Evolutionary conservation across 1,284 basidiomycete species (phyloP), one percentile per base, ranked within the genome.

Genomic region (Sanghuangporus baumii): DNA sequence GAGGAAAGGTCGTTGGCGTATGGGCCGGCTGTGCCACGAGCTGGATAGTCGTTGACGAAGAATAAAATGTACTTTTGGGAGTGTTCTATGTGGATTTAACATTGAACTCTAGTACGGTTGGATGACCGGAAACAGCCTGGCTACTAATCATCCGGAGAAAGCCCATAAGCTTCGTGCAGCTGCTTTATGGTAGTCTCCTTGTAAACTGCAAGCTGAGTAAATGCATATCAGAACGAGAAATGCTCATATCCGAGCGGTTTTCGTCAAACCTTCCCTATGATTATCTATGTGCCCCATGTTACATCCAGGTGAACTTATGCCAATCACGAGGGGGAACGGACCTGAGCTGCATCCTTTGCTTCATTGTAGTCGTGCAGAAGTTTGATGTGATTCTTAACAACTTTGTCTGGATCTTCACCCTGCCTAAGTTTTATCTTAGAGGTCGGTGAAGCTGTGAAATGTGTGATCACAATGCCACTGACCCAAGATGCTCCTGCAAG

Each of bases 21-120:
- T 91, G 87, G 87, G 87, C 83, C 37, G 90, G 89, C 12, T 86
- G 81, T 67, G 90, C 88, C 57, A 91, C 89, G 54, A 91, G 83
- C 70, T 93, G 89, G 89, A 78, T 92, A 34, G 64, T 71, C 7
- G 64, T 76, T 16, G 57, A 59, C 8, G 57, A 58, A 18, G 20
- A 14, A 36, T 26, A 36, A 58, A 46, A 31, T 31, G 26, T 31
- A 31, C 23, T 54, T 31, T 3, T 11, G 12, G n/a, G 41, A 12
- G 41, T 59, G 11, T 12, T 47, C 16, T 36, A 41, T 18, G 31
- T 50, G 16, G 47, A 12, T 43, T 43, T 7, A 7, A 31, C 5
- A 31, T 31, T 31, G 26, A 31, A 31, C 26, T 31, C 26, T 31
- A 31, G 26, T 31, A 31, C 26, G 26, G 26, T 31, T 31, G 26